Base-by-base conservation (phyloP, 2,329 filamentous ascomycete genomes). In the Nectriaceae sp. region DNA sequence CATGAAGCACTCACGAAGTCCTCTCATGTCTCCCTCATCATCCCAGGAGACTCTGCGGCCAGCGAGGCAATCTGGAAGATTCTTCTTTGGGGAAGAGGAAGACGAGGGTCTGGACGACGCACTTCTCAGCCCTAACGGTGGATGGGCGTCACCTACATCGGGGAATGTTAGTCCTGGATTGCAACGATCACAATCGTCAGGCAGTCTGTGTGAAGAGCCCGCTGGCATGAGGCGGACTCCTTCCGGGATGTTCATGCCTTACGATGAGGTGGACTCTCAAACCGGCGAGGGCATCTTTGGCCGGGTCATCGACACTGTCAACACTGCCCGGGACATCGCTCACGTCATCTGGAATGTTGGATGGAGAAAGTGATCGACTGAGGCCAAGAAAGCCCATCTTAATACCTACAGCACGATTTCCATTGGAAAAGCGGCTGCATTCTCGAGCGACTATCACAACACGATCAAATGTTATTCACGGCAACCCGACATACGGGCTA, bases 161-260 rank as follows among this genome's bases (percentile, higher is more conserved):
- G 61, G 62, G 21, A 33, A 38, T 16, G 42, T 50, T 13, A 56
- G 50, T 36, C 53, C 60, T 24, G 71, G 70, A 11, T 56, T 78
- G n/a, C 72, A 73, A 31, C 73, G 76, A 48, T 75, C 78, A 18
- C 61, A 71, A n/a, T 80, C 80, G 20, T 69, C 74, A 35, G 67
- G 67, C 61, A 77, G 73, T 52, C 67, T 81, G n/a, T 68, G 65
- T n/a, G 74, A 72, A 18, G 77, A 82, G 50, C 73, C 77, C 37
- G 74, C 70, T 16, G 85, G 85, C 44, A 85, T 95, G 76, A 84
- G 87, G 53, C 80, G 91, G 57, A 95, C 90, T 18, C 77, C 84
- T 42, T 94, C 90, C 33, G 91, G 90, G 58, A 95, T 96, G 89
- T 88, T 96, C 61, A 92, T 95, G 88, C 89, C 90, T 6, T 88